These are phyloP conservation scores for Pythium graminicola DNA, from an alignment of 352 stramenopile species.

Conservation along the genomic window DNA sequence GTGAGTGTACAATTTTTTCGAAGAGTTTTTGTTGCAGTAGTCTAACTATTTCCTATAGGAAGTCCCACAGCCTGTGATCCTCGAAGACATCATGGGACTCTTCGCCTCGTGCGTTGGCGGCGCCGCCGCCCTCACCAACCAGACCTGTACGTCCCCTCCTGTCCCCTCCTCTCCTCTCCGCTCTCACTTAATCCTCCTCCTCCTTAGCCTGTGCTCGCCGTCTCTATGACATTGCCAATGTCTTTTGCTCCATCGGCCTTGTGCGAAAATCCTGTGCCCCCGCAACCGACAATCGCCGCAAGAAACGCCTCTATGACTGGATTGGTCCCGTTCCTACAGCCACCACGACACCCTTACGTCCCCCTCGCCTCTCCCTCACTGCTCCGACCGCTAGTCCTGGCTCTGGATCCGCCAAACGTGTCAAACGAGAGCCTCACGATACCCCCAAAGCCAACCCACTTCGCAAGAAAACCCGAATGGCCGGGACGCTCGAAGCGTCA, in stretches of 20 bases:
- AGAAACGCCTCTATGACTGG: slow-evolving; percentile 30
- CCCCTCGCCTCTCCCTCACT: slow-evolving; percentile 1
- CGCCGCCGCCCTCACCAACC: slow-evolving; percentile 19
- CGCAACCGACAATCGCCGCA: slow-evolving; percentile 25
- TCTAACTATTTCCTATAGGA: slow-evolving; percentile 14
- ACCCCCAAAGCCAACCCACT: slow-evolving; percentile 5
- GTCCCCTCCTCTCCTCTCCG: neutral
- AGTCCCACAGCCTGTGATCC: slow-evolving; percentile 27
- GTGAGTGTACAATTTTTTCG: too few species aligned
- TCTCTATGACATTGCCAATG: slow-evolving; percentile 38
- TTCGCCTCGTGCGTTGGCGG: slow-evolving; percentile 23
- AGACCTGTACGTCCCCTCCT: slow-evolving; percentile 24
- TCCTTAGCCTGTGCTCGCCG: slow-evolving; percentile 26
- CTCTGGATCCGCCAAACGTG: slow-evolving; percentile 18
- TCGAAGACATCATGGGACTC: slow-evolving; percentile 36
- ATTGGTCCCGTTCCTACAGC: slow-evolving; percentile 22
- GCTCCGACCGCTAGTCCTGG: slow-evolving; percentile 17
- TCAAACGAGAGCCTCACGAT: slow-evolving; percentile 14
- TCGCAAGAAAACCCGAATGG: slow-evolving; percentile 18
- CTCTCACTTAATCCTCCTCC: neutral
- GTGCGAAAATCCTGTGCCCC: slow-evolving; percentile 24
- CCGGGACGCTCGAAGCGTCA: slow-evolving; percentile 16
- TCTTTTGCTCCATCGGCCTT: slow-evolving; percentile 33
- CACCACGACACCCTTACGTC: slow-evolving; percentile 23
- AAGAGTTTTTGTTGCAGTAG: neutral